A percentile compares a stretch with the other conserved stretches of the same genome.
Evolutionary conservation across 352 stramenopile species (phyloP).

Genomic region (Phytophthora citricola): DNA sequence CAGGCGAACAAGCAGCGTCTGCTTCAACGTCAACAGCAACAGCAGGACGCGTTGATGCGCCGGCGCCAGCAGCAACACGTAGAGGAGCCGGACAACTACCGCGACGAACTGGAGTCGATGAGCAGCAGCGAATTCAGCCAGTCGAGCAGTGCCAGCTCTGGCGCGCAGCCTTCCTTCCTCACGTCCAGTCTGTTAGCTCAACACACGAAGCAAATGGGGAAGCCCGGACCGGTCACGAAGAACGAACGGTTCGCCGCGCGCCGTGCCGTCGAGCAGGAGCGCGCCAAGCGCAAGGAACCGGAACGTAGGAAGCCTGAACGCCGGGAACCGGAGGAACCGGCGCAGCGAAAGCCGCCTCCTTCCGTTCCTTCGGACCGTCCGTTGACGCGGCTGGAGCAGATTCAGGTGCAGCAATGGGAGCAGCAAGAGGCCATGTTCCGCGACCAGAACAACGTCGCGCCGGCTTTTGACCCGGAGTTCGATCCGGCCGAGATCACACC

Average conservation of each 20-base stretch:
- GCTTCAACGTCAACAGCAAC: slow-evolving; percentile 36
- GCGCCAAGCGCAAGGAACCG: slow-evolving; percentile 8
- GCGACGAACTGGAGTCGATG: slow-evolving; percentile 19
- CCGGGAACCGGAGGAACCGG: not conserved
- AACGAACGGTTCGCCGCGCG: slow-evolving; percentile 21
- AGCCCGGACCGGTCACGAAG: slow-evolving; percentile 44
- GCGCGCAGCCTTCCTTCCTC: slow-evolving; percentile 33
- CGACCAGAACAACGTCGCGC: slow-evolving; percentile 11
- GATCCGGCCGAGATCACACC: slow-evolving; percentile 20
- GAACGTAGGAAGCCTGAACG: not conserved
- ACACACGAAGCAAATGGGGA: slow-evolving; percentile 59
- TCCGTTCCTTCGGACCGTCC: slow-evolving; percentile 25
- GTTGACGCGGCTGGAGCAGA: slow-evolving; percentile 36
- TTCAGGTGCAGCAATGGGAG: slow-evolving; percentile 37
- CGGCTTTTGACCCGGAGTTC: slow-evolving; percentile 15
- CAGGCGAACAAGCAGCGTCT: slow-evolving; percentile 38
- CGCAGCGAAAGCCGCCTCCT: slow-evolving; percentile 2
- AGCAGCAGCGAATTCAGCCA: slow-evolving; percentile 43
- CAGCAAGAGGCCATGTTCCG: slow-evolving; percentile 36
- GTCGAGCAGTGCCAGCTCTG: slow-evolving; percentile 26
- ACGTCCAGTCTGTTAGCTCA: slow-evolving; percentile 58
- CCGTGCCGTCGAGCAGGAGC: slow-evolving; percentile 20
- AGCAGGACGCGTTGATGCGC: slow-evolving; percentile 28
- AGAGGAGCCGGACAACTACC: slow-evolving; percentile 20
- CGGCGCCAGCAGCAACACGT: slow-evolving; percentile 22